Base-by-base conservation (phyloP, 1,284 basidiomycete species). In the Rhizopogon hawkerae region DNA sequence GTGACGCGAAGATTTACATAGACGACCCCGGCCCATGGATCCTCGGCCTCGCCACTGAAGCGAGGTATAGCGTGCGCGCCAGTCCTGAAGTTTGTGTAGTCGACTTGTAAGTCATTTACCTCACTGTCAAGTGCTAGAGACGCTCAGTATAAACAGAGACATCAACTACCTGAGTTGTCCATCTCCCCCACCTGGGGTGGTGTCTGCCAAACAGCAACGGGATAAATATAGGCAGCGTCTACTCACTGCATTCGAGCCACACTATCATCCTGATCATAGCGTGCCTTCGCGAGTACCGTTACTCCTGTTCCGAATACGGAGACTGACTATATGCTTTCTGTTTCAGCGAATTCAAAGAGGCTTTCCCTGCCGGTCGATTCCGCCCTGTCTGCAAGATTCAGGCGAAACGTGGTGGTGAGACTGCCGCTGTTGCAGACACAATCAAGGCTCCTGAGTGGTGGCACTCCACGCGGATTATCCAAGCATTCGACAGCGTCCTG, bases 1-100 rank as follows among this genome's bases (percentile, higher is more conserved):
- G 92, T 49, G 91, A 94, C 57, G 87, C 90, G 23, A 89, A 85
- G 60, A 92, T 94, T 51, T 92, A 91, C 59, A 84, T 90, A 51
- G 88, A 91, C 48, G 86, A 89, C 61, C 86, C 86, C 48, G 85
- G 85, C 54, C 93, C 93, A 51, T 98, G 92, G 84, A 90, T 98
- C 59, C 82, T 98, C 62, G 94, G 91, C 36, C 75, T 96, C 49
- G 83, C 91, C 23, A 90, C 87, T 1, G 89, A 96, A 66, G 83
- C 89, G 31, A 78, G 89, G 50, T 89, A 91, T 65, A 80, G 87
- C 57, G 73, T 88, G 48, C 76, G 83, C 38, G 79, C 85, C 23
- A 72, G 83, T 1, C 71, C 87, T 0, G 92, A 95, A 67, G 86
- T 96, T 31, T 92, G 90, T 64, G 72, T 96, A 35, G 86, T 92